These are phyloP conservation scores for Candida nemodendra DNA, from an alignment of 805 yeast genomes.

Conservation along the genomic window DNA sequence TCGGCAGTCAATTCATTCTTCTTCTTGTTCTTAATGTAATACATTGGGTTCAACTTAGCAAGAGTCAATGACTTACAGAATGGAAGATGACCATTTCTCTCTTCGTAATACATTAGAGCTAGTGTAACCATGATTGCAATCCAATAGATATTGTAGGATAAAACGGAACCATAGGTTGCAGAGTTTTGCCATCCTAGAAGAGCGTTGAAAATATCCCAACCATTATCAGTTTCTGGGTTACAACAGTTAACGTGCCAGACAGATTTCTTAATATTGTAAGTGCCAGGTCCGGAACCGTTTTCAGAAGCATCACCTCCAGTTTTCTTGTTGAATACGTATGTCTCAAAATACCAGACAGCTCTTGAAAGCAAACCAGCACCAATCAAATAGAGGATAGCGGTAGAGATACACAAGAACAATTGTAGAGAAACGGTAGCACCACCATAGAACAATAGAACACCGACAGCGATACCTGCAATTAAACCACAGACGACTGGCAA, in stretches of 20 bases:
- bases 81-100: slow-evolving; percentile 80
- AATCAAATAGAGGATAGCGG: slow-evolving; percentile 84
- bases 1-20: slow-evolving; percentile 51
- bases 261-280: slow-evolving; percentile 72
- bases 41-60: slow-evolving; percentile 66
- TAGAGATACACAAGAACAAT: slow-evolving; percentile 80
- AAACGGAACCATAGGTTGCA: slow-evolving; percentile 89
- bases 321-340: slow-evolving; percentile 54
- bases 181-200: slow-evolving; percentile 96
- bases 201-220: slow-evolving; percentile 97
- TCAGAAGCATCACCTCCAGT: slow-evolving; percentile 97
- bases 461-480: slow-evolving; percentile 72
- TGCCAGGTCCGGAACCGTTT: slow-evolving; percentile 91
- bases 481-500: slow-evolving; percentile 89
- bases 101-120: slow-evolving; percentile 72
- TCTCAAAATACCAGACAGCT: slow-evolving; percentile 88
- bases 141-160: slow-evolving; percentile 92
- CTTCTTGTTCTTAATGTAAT: slow-evolving; percentile 67
- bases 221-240: slow-evolving; percentile 86
- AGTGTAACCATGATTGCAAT: slow-evolving; percentile 55
- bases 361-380: slow-evolving; percentile 92
- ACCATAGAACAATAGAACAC: slow-evolving; percentile 71
- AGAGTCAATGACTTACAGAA: slow-evolving; percentile 50
- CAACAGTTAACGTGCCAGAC: slow-evolving; percentile 99
- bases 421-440: slow-evolving; percentile 84